These are phyloP conservation scores for Diaporthe citriasiana DNA, from an alignment of 2,329 filamentous ascomycete genomes.

Conservation along the genomic window DNA sequence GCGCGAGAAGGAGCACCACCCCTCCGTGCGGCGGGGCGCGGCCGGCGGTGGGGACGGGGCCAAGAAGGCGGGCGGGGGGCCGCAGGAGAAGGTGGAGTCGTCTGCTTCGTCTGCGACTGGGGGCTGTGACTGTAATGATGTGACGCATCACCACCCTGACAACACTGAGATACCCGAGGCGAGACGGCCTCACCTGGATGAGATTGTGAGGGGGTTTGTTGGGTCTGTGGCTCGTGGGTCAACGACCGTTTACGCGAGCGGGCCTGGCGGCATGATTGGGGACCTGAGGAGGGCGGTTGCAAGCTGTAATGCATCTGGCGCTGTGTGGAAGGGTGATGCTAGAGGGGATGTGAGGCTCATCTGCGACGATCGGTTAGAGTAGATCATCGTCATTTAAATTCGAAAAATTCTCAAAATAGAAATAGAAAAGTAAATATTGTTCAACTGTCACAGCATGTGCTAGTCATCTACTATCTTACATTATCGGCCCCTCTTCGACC, in stretches of 20 bases:
- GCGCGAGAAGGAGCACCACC: slow-evolving; percentile 56
- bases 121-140: slow-evolving; percentile 45
- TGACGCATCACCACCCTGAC: slow-evolving; percentile 44
- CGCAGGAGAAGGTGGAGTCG: slow-evolving; percentile 41
- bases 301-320: slow-evolving; percentile 62
- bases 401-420: neutral
- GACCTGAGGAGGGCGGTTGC: slow-evolving; percentile 70
- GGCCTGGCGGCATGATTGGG: slow-evolving; percentile 71
- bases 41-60: slow-evolving; percentile 44
- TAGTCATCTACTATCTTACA: neutral
- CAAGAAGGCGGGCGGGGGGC: slow-evolving; percentile 47
- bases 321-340: slow-evolving; percentile 71
- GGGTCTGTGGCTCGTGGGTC: slow-evolving; percentile 60
- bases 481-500: no score
- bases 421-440: neutral
- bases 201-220: slow-evolving; percentile 64
- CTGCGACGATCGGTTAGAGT: slow-evolving; percentile 73
- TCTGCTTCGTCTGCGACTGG: slow-evolving; percentile 43
- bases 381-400: neutral
- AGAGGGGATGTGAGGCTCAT: slow-evolving; percentile 68
- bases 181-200: slow-evolving; percentile 61
- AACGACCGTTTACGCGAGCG: slow-evolving; percentile 72
- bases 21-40: slow-evolving; percentile 40
- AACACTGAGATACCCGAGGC: slow-evolving; percentile 45
- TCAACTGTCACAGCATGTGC: neutral